These are phyloP conservation scores for Cubamyces lactineus DNA, from an alignment of 768 basidiomycete genomes.

Conservation along the genomic window DNA sequence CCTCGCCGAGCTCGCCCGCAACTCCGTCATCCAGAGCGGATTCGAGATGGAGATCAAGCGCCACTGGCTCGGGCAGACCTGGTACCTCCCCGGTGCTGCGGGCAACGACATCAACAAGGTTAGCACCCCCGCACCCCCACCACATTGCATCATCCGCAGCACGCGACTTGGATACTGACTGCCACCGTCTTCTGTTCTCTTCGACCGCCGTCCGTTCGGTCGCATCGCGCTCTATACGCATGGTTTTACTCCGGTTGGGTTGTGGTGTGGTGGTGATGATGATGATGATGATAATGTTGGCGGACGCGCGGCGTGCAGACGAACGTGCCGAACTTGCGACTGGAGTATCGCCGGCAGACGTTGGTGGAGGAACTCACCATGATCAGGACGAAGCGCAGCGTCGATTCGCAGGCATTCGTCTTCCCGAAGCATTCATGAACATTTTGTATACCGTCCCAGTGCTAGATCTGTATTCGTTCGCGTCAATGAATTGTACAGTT, in stretches of 20 bases:
- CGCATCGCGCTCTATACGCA: too few species aligned
- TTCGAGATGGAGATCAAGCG: slow-evolving; percentile 99
- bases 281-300: too few species aligned
- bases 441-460: background rate
- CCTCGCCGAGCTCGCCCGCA: slow-evolving; percentile 95
- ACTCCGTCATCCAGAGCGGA: slow-evolving; percentile 94
- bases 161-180: background rate
- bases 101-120: slow-evolving; percentile 98
- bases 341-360: slow-evolving; percentile 91
- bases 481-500: background rate
- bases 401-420: slow-evolving; percentile 21
- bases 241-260: too few species aligned
- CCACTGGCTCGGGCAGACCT: slow-evolving; percentile 91
- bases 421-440: slow-evolving; percentile 8
- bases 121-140: slow-evolving; percentile 14
- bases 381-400: slow-evolving; percentile 23
- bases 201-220: background rate
- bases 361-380: slow-evolving; percentile 74
- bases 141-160: slow-evolving; percentile 11
- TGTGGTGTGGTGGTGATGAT: too few species aligned
- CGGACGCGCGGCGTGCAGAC: slow-evolving; percentile 54
- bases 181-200: background rate
- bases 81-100: slow-evolving; percentile 90
- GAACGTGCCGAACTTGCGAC: slow-evolving; percentile 92
- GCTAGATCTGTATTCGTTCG: background rate